These are phyloP conservation scores for Margaritispora aquatica DNA, from an alignment of 495 filamentous ascomycete species.

Conservation along the genomic window DNA sequence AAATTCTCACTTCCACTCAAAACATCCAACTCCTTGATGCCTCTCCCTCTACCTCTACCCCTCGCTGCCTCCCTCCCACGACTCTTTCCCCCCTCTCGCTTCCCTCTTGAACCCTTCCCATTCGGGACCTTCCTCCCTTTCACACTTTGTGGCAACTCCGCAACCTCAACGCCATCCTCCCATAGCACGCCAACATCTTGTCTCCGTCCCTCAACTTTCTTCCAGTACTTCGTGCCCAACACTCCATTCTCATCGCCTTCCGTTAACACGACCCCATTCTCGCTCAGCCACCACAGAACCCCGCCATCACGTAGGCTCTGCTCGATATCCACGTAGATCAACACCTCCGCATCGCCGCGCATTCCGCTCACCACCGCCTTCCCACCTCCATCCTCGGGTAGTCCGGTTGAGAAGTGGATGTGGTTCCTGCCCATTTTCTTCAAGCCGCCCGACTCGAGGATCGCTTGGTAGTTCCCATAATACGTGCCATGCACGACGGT, in stretches of 20 bases:
- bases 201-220: conserved; percentile 52
- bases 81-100: conserved; percentile 1
- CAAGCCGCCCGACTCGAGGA: conserved; percentile 67
- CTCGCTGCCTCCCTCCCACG: not conserved
- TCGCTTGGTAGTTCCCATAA: conserved; percentile 64
- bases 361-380: conserved; percentile 73
- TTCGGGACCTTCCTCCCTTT: conserved; percentile 33
- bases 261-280: conserved; percentile 69
- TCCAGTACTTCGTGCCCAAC: conserved; percentile 37
- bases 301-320: conserved; percentile 55
- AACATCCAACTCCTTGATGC: conserved; percentile 13
- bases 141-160: conserved; percentile 44
- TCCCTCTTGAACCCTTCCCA: conserved; percentile 34
- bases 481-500: conserved; percentile 84
- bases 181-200: conserved; percentile 55
- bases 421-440: conserved; percentile 77
- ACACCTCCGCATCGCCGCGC: conserved; percentile 67
- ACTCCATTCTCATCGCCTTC: conserved; percentile 42
- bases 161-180: conserved; percentile 55
- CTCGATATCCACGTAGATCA: conserved; percentile 74
- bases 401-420: conserved; percentile 75
- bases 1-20: not conserved
- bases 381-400: conserved; percentile 42
- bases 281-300: conserved; percentile 75
- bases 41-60: conserved; percentile 2